phyloP scores from a whole-genome alignment of 2,329 filamentous ascomycete genomes.

The Annulohypoxylon truncatum region DNA sequence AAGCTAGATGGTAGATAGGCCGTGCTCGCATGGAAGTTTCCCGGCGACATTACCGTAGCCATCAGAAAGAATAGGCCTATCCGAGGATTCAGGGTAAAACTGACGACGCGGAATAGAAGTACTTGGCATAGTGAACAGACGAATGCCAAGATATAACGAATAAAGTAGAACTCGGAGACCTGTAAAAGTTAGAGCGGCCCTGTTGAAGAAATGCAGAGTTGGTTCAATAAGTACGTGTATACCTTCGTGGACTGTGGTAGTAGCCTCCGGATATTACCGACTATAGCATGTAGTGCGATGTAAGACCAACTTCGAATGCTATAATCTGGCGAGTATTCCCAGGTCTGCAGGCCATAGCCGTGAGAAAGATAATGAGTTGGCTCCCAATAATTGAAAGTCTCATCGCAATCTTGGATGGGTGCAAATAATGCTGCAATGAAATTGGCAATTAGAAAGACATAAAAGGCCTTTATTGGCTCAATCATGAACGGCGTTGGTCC shows the following conservation, averaged over 20 bases:
- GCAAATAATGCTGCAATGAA: constrained; percentile 81
- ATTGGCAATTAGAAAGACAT: constrained; percentile 80
- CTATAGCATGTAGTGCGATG: constrained; percentile 78
- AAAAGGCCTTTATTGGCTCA: constrained; percentile 81
- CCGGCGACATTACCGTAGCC: constrained; percentile 81
- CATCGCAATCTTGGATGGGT: constrained; percentile 97
- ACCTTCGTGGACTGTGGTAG: constrained; percentile 71
- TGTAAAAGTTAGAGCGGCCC: constrained; percentile 44
- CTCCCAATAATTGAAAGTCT: constrained; percentile 99
- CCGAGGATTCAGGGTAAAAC: constrained; percentile 79
- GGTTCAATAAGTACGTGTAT: constrained; percentile 4
- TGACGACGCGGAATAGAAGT: constrained; percentile 81
- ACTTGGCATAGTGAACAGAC: constrained; percentile 86
- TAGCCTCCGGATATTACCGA: constrained; percentile 74
- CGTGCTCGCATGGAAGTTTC: constrained; percentile 91
- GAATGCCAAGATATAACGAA: constrained; percentile 80
- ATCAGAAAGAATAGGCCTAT: constrained; percentile 88
- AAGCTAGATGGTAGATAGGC: constrained; percentile 94
- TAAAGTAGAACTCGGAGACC: constrained; percentile 85
- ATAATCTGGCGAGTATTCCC: constrained; percentile 97
- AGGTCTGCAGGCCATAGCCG: constrained; percentile 94
- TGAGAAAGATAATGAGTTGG: constrained; percentile 94
- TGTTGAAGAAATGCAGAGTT: constrained; percentile 1
- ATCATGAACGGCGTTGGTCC: constrained; percentile 70
- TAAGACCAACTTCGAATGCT: constrained; percentile 97